These are phyloP conservation scores for Globisporangium takayamanum DNA, from an alignment of 352 stramenopile genomes.

Conservation along the genomic window DNA sequence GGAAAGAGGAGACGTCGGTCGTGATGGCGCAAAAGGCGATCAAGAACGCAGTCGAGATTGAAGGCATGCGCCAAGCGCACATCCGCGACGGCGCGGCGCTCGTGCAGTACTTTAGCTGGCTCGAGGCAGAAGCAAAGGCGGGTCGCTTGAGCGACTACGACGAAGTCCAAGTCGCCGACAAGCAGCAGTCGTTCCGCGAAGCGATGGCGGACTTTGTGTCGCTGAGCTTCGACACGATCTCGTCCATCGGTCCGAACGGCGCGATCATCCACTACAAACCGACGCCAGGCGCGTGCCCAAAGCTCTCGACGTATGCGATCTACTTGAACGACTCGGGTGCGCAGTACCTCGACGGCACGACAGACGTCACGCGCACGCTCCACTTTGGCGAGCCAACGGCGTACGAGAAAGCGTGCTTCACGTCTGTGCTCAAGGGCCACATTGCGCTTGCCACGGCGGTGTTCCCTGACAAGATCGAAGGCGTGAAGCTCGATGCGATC, in stretches of 20 bases:
- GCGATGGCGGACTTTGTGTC: constrained; percentile 87
- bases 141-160: constrained; percentile 54
- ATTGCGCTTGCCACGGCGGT: constrained; percentile 90
- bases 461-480: constrained; percentile 90
- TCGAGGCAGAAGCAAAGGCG: constrained; percentile 68
- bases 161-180: constrained; percentile 87
- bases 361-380: constrained; percentile 98
- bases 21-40: constrained; percentile 86
- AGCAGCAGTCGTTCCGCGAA: constrained; percentile 85
- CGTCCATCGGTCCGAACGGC: constrained; percentile 93
- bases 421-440: constrained; percentile 95
- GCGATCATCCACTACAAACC: constrained; percentile 95
- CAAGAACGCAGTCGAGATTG: constrained; percentile 94
- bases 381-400: constrained; percentile 92
- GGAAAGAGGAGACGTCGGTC: constrained; percentile 69
- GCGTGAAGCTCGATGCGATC: constrained; percentile 95
- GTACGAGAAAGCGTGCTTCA: constrained; percentile 95
- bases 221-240: constrained; percentile 98
- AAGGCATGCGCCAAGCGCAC: constrained; percentile 93
- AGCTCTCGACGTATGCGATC: constrained; percentile 90
- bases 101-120: constrained; percentile 92
- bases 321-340: constrained; percentile 98
- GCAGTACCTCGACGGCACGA: constrained; percentile 98
- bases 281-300: constrained; percentile 68
- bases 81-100: constrained; percentile 94